Evolutionary conservation across 148 eudicot genomes (phyloP), one percentile per base, ranked within the genome.

Genomic region (Fallopia convolvulus): DNA sequence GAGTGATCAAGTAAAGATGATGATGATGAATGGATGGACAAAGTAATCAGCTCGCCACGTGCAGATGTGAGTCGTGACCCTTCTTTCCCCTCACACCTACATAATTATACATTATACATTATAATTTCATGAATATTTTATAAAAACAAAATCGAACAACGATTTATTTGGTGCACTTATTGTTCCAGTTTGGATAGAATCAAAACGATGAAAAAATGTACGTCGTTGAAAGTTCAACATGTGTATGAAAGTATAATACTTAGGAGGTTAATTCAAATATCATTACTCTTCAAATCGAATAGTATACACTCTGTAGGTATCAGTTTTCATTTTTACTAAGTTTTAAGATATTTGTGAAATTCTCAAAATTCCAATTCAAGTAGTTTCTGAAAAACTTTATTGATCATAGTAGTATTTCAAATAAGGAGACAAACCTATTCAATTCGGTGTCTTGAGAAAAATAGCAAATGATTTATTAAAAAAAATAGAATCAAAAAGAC

Each of bases 31-130:
- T 11, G 40, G 39, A 26, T 11, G 40, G 39, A 63, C 23, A 55
- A 26, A 55, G 76, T 84, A 83, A 88, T 86, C 87, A 83, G 81
- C 81, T 68, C 84, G 83, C 93, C 97, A 89, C 91, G 91, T 89
- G 97, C 91, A 81, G 74, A 83, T 79, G 86, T 83, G 88, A 44
- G 47, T 44, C 47, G 10, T 44, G 86, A 12, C 85, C 76, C 74
- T 60, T 63, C 40, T 53, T 56, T 11, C 48, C 17, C 26, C 47
- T 15, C 20, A 13, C 76, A 52, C 47, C 18, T 15, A 52, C 20
- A 52, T 52, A 1, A 50, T 13, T 50, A 26, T 26, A 26, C 30
- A 26, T 26, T 26, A 26, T 36, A 36, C 4, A 36, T 36, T 36
- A 36, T 36, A 36, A 36, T 36, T 36, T 50, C 18, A 50, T 12